These are phyloP conservation scores for Chalaropsis ovoidea DNA, from an alignment of 2,329 filamentous ascomycete species.

Conservation along the genomic window DNA sequence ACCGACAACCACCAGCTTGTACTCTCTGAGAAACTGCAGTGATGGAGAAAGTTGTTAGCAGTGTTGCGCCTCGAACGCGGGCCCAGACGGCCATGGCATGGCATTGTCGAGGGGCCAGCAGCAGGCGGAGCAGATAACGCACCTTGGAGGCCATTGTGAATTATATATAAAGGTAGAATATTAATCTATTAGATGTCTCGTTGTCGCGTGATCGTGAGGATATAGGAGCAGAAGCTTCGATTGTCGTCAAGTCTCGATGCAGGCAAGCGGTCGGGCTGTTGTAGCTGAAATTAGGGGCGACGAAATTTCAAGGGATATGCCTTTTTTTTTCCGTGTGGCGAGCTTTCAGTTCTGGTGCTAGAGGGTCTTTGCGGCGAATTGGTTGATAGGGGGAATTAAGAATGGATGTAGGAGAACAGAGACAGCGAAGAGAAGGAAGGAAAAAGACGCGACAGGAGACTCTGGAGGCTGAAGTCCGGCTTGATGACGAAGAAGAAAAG, in stretches of 20 bases:
- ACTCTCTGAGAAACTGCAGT: constrained; percentile 70
- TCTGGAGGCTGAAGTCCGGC: constrained; percentile 8
- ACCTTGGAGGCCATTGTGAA: constrained; percentile 37
- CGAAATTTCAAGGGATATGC: constrained; percentile 18
- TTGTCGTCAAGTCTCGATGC: not conserved
- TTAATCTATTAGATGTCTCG: constrained; percentile 13
- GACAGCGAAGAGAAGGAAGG: not conserved
- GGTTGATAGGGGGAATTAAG: constrained; percentile 17
- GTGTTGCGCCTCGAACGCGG: not conserved
- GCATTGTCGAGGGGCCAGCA: not conserved
- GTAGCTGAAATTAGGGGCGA: constrained; percentile 15
- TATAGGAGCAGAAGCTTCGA: not conserved
- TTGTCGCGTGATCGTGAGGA: constrained; percentile 9
- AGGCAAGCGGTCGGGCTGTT: not conserved
- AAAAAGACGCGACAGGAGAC: constrained; percentile 12
- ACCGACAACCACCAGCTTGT: constrained; percentile 93
- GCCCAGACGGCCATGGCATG: not conserved
- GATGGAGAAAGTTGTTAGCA: constrained; percentile 16
- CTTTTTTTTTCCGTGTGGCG: constrained; percentile 16
- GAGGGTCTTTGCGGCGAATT: constrained; percentile 15
- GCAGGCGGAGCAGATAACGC: constrained; percentile 26
- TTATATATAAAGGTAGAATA: constrained; percentile 18
- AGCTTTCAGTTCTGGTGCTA: not conserved
- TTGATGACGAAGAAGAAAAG: constrained; percentile 13
- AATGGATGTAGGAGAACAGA: constrained; percentile 14